Evolutionary conservation across 2,329 filamentous ascomycete species (phyloP), one percentile per base, ranked within the genome.

Genomic region (Eutypa lata): DNA sequence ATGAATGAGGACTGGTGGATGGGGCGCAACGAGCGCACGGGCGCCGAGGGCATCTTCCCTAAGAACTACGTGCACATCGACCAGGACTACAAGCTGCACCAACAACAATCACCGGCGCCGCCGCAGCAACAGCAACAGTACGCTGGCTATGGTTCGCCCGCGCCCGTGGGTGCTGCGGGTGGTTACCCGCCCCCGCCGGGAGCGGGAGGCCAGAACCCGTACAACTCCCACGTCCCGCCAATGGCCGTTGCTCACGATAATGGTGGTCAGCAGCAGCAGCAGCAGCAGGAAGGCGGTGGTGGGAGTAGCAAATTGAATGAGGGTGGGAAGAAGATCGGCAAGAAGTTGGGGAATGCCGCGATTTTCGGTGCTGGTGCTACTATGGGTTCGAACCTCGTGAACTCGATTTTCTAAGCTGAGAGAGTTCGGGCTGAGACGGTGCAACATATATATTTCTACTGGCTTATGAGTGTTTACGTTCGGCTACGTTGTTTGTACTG

Each of bases 1-100:
- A 94, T 96, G 88, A 97, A 97, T 73, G 84, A 87, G 57, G 92
- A 97, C 73, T 97, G 93, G 93, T 97, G 91, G 91, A 87, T 91
- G 79, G 93, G 93, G 61, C 84, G 83, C 62, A 96, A 96, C 73
- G 78, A 87, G 65, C 85, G 91, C 50, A 96, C 91, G 8, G 88
- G 88, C 52, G 76, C 83, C 61, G 90, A 96, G 74, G 93, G 93
- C 63, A 96, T 97, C 69, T 97, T 97, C 80, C 93, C 93, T n/a
- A 84, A 88, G 62, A 91, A 83, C 69, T 97, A 97, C 68, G 92
- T 96, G 57, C 77, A 90, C 49, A 73, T 89, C 49, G 86, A 92
- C 62, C 79, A 88, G 60, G 85, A 88, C 70, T 68, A 67, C 58
- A 62, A 73, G 57, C 72, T 16, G 13, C 35, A 38, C 19, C 5